Conservation (phyloP, 1,139 yeast species). For the Pichia sp. region DNA sequence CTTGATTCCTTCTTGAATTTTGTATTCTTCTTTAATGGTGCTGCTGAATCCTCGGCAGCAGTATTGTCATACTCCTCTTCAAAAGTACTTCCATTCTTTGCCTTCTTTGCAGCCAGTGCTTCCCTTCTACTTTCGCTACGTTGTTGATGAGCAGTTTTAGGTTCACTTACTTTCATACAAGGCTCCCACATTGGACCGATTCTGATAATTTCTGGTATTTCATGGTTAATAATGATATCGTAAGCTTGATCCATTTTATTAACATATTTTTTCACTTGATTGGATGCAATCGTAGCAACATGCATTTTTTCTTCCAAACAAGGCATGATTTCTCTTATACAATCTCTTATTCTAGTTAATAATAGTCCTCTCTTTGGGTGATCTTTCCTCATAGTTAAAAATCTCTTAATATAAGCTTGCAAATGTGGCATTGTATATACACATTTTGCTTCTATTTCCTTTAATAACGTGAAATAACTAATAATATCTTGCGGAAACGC, state of each 20-base stretch:
- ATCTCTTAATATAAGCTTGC: conserved; percentile 49
- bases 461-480: conserved; percentile 77
- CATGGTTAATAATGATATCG: conserved; percentile 63
- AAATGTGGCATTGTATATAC: conserved; percentile 67
- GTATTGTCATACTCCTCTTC: conserved; percentile 35
- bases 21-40: conserved; percentile 5
- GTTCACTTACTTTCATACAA: conserved; percentile 59
- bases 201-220: conserved; percentile 61
- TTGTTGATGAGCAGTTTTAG: conserved; percentile 60
- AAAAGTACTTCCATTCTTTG: conserved; percentile 29
- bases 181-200: conserved; percentile 82
- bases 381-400: conserved; percentile 40
- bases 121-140: conserved; percentile 83
- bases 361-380: conserved; percentile 32
- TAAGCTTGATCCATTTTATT: conserved; percentile 74
- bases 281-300: conserved; percentile 88
- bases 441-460: conserved; percentile 94
- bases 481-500: conserved; percentile 83
- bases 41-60: conserved; percentile 22
- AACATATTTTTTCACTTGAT: conserved; percentile 63
- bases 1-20: conserved; percentile 2
- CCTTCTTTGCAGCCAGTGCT: conserved; percentile 82
- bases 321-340: conserved; percentile 72
- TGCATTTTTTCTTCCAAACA: conserved; percentile 97
- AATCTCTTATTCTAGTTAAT: conserved; percentile 33